Evolutionary conservation across 2,329 filamentous ascomycete species (phyloP).

Genomic region (Allantophomopsis cytisporea): DNA sequence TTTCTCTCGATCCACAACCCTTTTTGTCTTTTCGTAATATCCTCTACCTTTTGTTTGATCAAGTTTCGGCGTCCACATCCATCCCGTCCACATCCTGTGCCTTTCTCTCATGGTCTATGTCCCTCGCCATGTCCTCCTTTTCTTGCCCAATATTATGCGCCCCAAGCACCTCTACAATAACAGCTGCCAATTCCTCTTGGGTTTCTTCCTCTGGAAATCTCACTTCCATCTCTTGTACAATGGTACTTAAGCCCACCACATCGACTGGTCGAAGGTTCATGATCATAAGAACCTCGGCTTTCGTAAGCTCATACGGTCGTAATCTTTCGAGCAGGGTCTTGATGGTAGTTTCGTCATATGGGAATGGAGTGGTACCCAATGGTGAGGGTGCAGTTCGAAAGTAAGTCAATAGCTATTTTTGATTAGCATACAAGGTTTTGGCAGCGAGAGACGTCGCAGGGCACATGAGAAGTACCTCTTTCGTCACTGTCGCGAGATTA

Average conservation of each 20-base stretch:
- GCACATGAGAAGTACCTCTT: constrained; percentile 36
- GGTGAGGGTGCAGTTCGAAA: constrained; percentile 40
- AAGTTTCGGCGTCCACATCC: constrained; percentile 1
- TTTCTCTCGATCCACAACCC: background rate
- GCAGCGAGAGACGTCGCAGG: too few relatives aligned
- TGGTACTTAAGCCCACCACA: constrained; percentile 42
- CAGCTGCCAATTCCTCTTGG: constrained; percentile 40
- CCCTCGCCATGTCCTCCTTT: constrained; percentile 13
- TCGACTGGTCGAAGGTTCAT: constrained; percentile 49
- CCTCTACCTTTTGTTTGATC: background rate
- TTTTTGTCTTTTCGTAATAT: background rate
- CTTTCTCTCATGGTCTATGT: constrained; percentile 9
- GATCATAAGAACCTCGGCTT: constrained; percentile 56
- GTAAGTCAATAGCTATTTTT: constrained; percentile 42
- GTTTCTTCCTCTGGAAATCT: constrained; percentile 42
- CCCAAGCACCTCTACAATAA: constrained; percentile 44
- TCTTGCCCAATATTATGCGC: constrained; percentile 14
- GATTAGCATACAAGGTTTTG: background rate
- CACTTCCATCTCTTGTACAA: constrained; percentile 51
- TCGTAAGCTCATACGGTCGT: constrained; percentile 44
- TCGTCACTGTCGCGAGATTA: constrained; percentile 46
- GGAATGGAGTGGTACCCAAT: constrained; percentile 23
- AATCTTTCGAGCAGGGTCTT: constrained; percentile 38
- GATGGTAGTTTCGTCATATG: constrained; percentile 38
- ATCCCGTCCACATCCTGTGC: constrained; percentile 7